Base-by-base conservation (phyloP, 306 rosid genomes). In the Quercus variabilis region DNA sequence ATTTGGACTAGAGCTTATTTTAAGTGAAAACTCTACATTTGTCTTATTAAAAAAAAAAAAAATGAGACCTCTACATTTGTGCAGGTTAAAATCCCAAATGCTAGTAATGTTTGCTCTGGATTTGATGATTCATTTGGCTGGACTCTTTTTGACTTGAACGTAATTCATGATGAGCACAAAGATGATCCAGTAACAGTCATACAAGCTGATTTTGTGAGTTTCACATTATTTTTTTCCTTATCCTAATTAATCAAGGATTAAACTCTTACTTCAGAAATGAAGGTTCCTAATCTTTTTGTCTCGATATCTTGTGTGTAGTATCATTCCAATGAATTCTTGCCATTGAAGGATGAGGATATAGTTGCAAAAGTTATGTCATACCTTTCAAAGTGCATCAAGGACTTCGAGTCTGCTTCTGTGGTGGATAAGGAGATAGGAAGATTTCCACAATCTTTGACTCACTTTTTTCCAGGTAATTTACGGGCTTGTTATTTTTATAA, bases 141-240 rank as follows among this genome's bases (percentile, higher is more conserved):
- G 91, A 81, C 89, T 65, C 85, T 89, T 88, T 85, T 87, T 76
- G 75, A 89, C 78, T 80, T 89, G 79, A 89, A 85, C 43, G 71
- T 55, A 74, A 87, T 89, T 81, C 83, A 89, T 15, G 91, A 89
- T 9, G 89, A 83, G 82, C 74, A 85, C 73, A 86, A 75, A 74
- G 87, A 74, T 5, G 74, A 77, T 71, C 20, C 81, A 14, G 82
- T 60, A 49, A 87, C 89, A 55, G 89, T 89, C 63, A 19, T 89
- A 58, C 91, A 81, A 76, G 91, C 91, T 73, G 91, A 87, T 79
- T 89, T 85, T 74, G 93, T 89, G 77, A 87, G 93, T 79, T 71
- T 57, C 43, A 10, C 6, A 23, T 13, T 69, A 23, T 51, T 33
- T 56, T 56, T 77, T 62, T 81, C 28, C 55, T 71, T 5, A 23